These are phyloP conservation scores for Tricladium varicosporioides DNA, from an alignment of 2,329 filamentous ascomycete species.

Conservation along the genomic window DNA sequence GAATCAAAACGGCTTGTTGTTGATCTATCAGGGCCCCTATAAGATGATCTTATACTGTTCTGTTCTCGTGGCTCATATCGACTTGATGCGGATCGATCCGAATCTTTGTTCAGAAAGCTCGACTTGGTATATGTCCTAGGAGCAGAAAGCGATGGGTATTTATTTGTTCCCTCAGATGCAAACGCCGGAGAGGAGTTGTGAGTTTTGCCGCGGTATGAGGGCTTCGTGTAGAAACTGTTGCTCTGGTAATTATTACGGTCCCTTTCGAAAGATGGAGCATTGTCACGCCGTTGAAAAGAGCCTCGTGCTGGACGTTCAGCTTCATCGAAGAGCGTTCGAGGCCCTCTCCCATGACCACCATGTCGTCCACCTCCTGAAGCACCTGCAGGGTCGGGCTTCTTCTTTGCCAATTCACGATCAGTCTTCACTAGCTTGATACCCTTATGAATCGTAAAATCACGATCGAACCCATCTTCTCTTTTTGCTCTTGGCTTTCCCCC, in stretches of 20 bases:
- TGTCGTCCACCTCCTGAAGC: background rate
- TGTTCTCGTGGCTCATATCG: no score
- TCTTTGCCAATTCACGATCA: conserved; percentile 6
- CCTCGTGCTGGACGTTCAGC: background rate
- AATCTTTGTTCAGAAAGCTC: no score
- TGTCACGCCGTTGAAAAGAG: background rate
- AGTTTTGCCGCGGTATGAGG: background rate
- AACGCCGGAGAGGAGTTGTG: background rate
- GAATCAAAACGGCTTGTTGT: background rate
- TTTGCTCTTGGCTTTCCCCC: conserved; percentile 17
- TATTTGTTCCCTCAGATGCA: background rate
- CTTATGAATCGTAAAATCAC: background rate
- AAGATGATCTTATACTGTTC: background rate
- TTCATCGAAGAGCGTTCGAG: conserved; percentile 2
- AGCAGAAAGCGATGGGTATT: background rate
- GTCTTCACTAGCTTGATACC: conserved; percentile 10
- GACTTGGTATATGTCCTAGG: no score
- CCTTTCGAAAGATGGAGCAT: background rate
- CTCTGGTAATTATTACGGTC: background rate
- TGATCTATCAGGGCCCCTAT: background rate
- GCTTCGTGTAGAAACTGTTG: background rate
- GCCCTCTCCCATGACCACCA: background rate
- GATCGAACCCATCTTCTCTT: background rate
- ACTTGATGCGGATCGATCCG: no score
- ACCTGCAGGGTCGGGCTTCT: conserved; percentile 12